Evolutionary conservation across 495 filamentous ascomycete species (phyloP), one percentile per base, ranked within the genome.

Genomic region (Lasiosphaeria ovina): DNA sequence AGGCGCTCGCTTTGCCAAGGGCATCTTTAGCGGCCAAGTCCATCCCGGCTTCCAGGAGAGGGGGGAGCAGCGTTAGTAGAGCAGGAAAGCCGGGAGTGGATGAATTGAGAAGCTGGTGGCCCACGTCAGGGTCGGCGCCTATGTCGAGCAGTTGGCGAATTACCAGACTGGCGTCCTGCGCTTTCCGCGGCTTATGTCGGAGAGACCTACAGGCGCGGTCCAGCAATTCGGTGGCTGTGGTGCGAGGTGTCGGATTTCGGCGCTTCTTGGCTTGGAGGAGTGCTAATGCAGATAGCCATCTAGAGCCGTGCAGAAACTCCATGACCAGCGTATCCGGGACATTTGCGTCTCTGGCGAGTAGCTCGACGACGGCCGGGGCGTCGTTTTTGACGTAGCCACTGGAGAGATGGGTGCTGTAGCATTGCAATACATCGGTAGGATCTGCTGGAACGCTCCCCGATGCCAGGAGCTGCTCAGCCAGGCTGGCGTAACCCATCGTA

Each of bases 1-100:
- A 52, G 12, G 50, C 50, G 24, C 17, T 52, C 50, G 50, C n/a
- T 52, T 35, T n/a, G 50, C 50, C 50, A 8, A 52, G 50, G 31
- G 11, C 8, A 11, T 52, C 50, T 32, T 10, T 8, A 11, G 50
- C 24, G 50, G 16, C 2, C 2, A 52, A 5, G 44, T 47, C 44
- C 44, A 47, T 47, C 11, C 44, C 44, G 44, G 44, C 44, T 47
- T 47, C 44, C 44, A 47, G 12, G 44, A 47, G 2, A 9, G 44
- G 44, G 44, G 44, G 44, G 5, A 47, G 44, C 44, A 47, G 11
- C 6, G 44, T 14, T 3, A 47, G 44, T 3, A 47, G 11, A n/a
- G 12, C 11, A 14, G 44, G 44, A 47, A 9, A 47, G 6, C 2
- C 44, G 6, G 44, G 2, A 47, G 11, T 9, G 6, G 6, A 9